Evolutionary conservation across 176 grass and related monocot species (phyloP).

Genomic region (Cenchrus purpureus): DNA sequence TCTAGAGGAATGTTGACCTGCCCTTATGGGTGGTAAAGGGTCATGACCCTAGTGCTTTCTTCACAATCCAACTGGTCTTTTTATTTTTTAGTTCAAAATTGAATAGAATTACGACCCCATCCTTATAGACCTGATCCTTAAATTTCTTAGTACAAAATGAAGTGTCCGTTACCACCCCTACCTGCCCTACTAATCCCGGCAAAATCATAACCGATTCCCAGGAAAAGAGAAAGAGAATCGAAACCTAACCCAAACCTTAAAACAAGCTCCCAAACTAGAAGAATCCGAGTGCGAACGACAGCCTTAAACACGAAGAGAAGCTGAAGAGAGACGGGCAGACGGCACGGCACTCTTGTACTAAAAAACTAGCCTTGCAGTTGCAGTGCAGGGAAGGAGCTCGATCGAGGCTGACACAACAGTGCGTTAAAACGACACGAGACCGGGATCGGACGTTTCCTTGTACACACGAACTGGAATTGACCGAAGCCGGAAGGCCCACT

Average conservation of each 20-base stretch:
- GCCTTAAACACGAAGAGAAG: background rate
- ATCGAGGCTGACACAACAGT: background rate
- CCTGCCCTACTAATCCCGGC: background rate
- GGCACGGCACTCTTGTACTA: background rate
- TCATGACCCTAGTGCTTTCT: no score
- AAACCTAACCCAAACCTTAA: constrained; percentile 34
- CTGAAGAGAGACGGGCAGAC: background rate
- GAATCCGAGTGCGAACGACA: constrained; percentile 7
- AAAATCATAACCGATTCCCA: constrained; percentile 1
- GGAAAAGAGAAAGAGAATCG: background rate
- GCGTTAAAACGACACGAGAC: background rate
- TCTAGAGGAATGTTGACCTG: constrained; percentile 1
- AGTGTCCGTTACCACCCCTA: no score
- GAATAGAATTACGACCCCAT: no score
- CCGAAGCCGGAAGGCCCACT: background rate
- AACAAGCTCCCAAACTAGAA: constrained; percentile 15
- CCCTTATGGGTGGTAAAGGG: background rate
- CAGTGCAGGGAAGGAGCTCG: background rate
- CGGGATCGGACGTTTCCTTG: background rate
- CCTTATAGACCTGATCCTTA: no score
- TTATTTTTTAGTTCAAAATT: no score
- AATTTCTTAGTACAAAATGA: no score
- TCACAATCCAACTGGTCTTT: no score
- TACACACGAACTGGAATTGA: background rate
- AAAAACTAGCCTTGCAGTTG: no score